These are phyloP conservation scores for Avena sativa DNA, from an alignment of 176 grass and related monocot species.

Conservation along the genomic window DNA sequence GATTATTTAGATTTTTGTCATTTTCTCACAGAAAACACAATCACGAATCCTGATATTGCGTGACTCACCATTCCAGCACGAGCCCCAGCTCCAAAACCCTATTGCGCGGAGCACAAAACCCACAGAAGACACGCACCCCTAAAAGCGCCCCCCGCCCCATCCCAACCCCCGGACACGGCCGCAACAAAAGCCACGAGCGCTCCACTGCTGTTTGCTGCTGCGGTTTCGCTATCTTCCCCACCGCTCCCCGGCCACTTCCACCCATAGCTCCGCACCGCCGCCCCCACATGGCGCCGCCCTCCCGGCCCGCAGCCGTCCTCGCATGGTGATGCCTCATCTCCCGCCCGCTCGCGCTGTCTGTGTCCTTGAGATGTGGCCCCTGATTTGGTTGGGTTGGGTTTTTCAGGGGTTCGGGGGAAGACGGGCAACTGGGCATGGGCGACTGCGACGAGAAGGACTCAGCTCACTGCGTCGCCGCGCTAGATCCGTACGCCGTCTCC, in stretches of 20 bases:
- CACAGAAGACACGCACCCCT: constrained; percentile 32
- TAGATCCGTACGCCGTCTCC: constrained; percentile 58
- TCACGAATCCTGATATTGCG: background rate
- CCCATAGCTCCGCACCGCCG: background rate
- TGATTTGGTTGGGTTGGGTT: constrained; percentile 11
- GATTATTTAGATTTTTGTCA: too few species aligned
- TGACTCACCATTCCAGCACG: background rate
- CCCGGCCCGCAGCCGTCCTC: constrained; percentile 53
- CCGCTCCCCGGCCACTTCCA: background rate
- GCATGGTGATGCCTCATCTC: constrained; percentile 49
- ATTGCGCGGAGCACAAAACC: constrained; percentile 39
- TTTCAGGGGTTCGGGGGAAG: constrained; percentile 84
- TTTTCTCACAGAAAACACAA: background rate
- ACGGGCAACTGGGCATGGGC: constrained; percentile 90
- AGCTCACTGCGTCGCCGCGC: constrained; percentile 49
- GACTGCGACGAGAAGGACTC: constrained; percentile 76
- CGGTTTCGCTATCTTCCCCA: constrained; percentile 32
- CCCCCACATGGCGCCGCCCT: constrained; percentile 40
- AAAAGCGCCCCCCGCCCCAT: constrained; percentile 20
- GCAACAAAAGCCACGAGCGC: constrained; percentile 16
- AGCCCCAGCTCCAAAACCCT: background rate
- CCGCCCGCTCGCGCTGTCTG: background rate
- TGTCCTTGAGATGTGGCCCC: background rate
- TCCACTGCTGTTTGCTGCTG: constrained; percentile 13
- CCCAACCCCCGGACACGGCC: background rate